Evolutionary conservation across 805 yeast genomes (phyloP), one percentile per base, ranked within the genome.

Genomic region (Vanderwaltozyma tropicalis): DNA sequence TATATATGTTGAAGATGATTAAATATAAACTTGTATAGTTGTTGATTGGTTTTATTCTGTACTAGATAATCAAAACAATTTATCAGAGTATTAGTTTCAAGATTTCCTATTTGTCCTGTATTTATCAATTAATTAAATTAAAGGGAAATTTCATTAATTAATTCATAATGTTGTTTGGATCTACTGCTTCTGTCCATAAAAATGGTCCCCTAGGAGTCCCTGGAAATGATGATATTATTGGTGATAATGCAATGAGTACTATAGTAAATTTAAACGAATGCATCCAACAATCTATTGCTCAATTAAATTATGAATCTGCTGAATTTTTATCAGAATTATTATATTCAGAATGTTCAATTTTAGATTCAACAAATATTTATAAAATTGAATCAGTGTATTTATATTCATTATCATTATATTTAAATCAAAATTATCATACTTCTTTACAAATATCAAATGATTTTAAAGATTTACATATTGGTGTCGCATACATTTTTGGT

Each of bases 261-360:
- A 31, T 31, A 9, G 4, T 37, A 10, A 31, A n/a, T 31, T 20
- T 37, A n/a, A 18, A 13, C 16, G 41, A 40, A 2, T 34, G 38
- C 21, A 44, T 53, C 3, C 52, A 46, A 26, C 46, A 45, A 17
- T 47, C 55, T 2, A 44, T 59, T 7, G 38, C 41, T 10, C 60
- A 57, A 33, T 32, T 53, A 31, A 59, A 59, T 34, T 45, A 45
- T 32, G 55, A 51, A 12, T 81, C 88, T 20, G 96, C 97, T 1
- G 87, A 80, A 52, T 85, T 92, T 61, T 78, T 89, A 4, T 76
- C 87, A 14, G 97, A 92, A 56, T 67, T 94, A 45, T 64, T 86
- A 17, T 60, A 81, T 25, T 85, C 95, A 2, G 71, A 74, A n/a
- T 28, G 41, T 4, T 41, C 41, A 18, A 41, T 44, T 7, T 34